Percentiles rank a stretch among this genome's conserved stretches.
These are phyloP conservation scores for Endoconidiophora laricicola DNA, from an alignment of 2,329 filamentous ascomycete genomes.

Conservation along the genomic window DNA sequence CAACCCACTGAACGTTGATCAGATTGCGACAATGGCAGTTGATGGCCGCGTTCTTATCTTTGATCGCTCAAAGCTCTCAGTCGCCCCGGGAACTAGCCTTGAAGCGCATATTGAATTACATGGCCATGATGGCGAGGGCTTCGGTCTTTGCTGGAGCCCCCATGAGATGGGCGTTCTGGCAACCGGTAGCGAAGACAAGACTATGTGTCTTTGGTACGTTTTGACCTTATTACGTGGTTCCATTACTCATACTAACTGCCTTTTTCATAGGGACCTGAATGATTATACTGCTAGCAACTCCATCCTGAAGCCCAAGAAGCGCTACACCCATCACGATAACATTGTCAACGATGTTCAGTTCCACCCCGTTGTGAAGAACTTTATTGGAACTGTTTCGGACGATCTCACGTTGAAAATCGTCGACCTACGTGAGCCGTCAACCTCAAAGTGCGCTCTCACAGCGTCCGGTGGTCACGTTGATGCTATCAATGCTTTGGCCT, in stretches of 20 bases:
- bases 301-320: constrained; percentile 51
- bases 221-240: not conserved
- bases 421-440: constrained; percentile 57
- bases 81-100: constrained; percentile 54
- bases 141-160: constrained; percentile 84
- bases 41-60: constrained; percentile 84
- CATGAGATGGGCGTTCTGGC: constrained; percentile 66
- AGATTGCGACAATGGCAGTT: constrained; percentile 83
- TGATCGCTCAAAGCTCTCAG: constrained; percentile 86
- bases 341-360: constrained; percentile 97
- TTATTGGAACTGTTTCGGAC: constrained; percentile 88
- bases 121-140: constrained; percentile 79
- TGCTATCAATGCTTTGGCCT: constrained; percentile 89
- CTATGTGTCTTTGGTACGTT: constrained; percentile 68
- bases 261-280: constrained; percentile 52
- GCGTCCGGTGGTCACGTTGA: constrained; percentile 66
- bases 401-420: constrained; percentile 86
- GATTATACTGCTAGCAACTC: constrained; percentile 54
- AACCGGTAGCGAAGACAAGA: constrained; percentile 82
- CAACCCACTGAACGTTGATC: constrained; percentile 90
- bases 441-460: constrained; percentile 49
- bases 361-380: constrained; percentile 67
- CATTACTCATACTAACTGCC: constrained; percentile 11
- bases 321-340: constrained; percentile 74
- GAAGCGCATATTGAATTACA: constrained; percentile 71